A percentile compares a stretch with the other conserved stretches of the same genome.
Conservation (phyloP, 495 filamentous ascomycete species). For the Aspergillus homomorphus region DNA sequence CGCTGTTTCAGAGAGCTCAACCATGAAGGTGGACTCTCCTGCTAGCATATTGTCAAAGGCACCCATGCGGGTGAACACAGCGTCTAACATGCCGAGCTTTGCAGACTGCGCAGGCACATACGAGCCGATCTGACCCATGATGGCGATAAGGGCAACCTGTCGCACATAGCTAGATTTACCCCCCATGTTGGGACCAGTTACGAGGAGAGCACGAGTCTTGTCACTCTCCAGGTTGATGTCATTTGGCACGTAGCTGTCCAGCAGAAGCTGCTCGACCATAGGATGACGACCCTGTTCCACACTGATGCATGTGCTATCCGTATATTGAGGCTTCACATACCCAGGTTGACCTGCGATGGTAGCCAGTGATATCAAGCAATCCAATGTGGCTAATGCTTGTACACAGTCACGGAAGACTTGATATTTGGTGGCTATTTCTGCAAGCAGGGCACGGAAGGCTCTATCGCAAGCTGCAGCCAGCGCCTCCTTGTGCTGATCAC, state of each 20-base stretch:
- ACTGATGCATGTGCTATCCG: constrained; percentile 62
- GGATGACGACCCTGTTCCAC: constrained; percentile 84
- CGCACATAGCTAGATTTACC: constrained; percentile 95
- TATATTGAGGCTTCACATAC: constrained; percentile 84
- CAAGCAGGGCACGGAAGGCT: constrained; percentile 70
- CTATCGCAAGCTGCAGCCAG: constrained; percentile 88
- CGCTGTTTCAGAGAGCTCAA: constrained; percentile 88
- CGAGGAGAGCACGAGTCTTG: constrained; percentile 70
- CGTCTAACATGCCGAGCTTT: constrained; percentile 76
- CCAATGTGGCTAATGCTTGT: constrained; percentile 78
- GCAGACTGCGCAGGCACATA: constrained; percentile 84
- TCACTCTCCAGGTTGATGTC: constrained; percentile 64
- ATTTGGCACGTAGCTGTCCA: constrained; percentile 90
- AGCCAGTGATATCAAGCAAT: constrained; percentile 86
- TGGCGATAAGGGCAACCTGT: constrained; percentile 82
- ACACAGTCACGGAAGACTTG: constrained; percentile 86
- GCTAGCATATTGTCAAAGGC: constrained; percentile 95
- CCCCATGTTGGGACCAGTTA: constrained; percentile 98
- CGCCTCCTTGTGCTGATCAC: constrained; percentile 92
- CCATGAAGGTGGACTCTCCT: constrained; percentile 96
- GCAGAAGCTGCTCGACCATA: constrained; percentile 90
- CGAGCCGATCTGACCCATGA: constrained; percentile 92
- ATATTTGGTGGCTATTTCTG: constrained; percentile 74
- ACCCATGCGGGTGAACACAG: constrained; percentile 95
- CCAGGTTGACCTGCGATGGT: constrained; percentile 80